phyloP scores from a whole-genome alignment of 1,284 basidiomycete species.

The Cutaneotrichosporon cavernicola region DNA sequence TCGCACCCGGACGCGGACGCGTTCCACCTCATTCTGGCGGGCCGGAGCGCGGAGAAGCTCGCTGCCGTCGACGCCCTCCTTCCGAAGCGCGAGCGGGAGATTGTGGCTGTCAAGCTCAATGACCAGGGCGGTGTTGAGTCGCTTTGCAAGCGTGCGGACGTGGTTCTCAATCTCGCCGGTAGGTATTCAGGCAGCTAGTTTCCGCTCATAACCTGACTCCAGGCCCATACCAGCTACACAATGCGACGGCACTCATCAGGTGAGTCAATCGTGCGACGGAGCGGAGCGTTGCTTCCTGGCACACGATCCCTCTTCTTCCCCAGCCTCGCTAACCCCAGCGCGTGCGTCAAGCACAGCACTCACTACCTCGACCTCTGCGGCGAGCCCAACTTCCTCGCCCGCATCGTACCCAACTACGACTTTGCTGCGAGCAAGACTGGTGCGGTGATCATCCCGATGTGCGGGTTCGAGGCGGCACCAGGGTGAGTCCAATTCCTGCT shows the following conservation, averaged over 20 bases:
- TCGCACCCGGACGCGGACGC: conserved; percentile 34
- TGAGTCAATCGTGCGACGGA: conserved; percentile 10
- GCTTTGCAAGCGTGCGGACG: conserved; percentile 35
- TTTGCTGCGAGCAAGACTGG: conserved; percentile 65
- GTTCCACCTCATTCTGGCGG: conserved; percentile 46
- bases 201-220: conserved; percentile 7
- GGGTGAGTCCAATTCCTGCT: conserved; percentile 49
- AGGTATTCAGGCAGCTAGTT: conserved; percentile 13
- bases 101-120: conserved; percentile 31
- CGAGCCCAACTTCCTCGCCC: conserved; percentile 59
- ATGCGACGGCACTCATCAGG: conserved; percentile 40
- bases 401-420: conserved; percentile 63
- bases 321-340: conserved; percentile 45
- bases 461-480: conserved; percentile 71
- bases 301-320: neutral
- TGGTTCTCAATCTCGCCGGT: conserved; percentile 47
- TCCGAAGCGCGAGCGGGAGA: conserved; percentile 20
- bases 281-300: neutral
- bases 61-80: conserved; percentile 29
- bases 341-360: conserved; percentile 59
- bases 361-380: conserved; percentile 68
- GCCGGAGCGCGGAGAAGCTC: conserved; percentile 41
- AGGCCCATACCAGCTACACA: conserved; percentile 43
- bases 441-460: conserved; percentile 67
- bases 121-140: conserved; percentile 34